A percentile compares a stretch with the other conserved stretches of the same genome.
phyloP scores from a whole-genome alignment of 768 basidiomycete genomes.

The Tulasnella calospora region DNA sequence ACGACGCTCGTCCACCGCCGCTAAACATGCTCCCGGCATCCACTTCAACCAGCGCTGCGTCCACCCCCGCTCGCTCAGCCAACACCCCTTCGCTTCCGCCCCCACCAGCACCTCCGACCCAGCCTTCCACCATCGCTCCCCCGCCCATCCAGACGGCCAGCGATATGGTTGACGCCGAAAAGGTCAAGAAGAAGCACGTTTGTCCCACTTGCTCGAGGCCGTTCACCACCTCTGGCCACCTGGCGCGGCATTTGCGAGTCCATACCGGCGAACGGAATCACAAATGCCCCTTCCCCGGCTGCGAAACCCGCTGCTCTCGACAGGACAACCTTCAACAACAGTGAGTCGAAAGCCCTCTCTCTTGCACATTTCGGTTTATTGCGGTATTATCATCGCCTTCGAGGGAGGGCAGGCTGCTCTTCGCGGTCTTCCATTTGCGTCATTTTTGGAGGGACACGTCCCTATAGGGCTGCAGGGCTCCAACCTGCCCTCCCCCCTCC shows the following conservation, averaged over 20 bases:
- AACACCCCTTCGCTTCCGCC: constrained; percentile 19
- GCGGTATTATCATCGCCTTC: constrained; percentile 1
- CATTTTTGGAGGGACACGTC: constrained; percentile 1
- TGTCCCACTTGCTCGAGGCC: constrained; percentile 69
- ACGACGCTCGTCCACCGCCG: constrained; percentile 21
- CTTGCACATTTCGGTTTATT: not conserved
- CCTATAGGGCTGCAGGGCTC: not conserved
- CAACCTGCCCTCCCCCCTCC: not conserved
- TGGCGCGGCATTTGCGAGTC: constrained; percentile 80
- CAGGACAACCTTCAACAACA: constrained; percentile 80
- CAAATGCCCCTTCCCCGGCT: constrained; percentile 92
- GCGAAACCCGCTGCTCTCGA: constrained; percentile 82
- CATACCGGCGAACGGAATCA: constrained; percentile 92
- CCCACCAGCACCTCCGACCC: constrained; percentile 17
- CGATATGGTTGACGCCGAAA: constrained; percentile 36
- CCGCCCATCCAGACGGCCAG: constrained; percentile 23
- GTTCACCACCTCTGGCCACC: constrained; percentile 85
- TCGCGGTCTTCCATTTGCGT: not conserved
- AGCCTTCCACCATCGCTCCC: constrained; percentile 25
- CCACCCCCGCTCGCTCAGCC: constrained; percentile 11
- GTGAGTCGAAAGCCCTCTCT: constrained; percentile 39
- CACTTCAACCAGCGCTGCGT: constrained; percentile 1
- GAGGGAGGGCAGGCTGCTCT: not conserved
- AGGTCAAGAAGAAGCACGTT: constrained; percentile 47
- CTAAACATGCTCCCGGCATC: constrained; percentile 16